Conservation (phyloP, 139 green algal genomes). For the Parachlorella kessleri region DNA sequence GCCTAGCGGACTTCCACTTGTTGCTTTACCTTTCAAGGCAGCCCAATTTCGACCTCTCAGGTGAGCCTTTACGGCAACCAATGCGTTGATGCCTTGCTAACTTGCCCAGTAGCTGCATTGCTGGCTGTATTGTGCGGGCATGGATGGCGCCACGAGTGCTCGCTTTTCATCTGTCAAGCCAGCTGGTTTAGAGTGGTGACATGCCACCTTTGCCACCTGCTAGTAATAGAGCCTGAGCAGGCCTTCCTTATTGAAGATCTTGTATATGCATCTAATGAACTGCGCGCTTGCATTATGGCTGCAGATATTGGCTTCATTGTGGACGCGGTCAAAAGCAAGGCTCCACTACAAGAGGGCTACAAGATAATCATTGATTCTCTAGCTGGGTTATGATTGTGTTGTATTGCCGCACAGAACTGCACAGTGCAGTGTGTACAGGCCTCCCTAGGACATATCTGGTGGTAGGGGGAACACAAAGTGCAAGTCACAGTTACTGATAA, state of each 20-base stretch:
- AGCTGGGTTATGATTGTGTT: constrained; percentile 62
- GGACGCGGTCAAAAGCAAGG: constrained; percentile 63
- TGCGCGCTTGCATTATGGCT: neutral
- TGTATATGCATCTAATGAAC: neutral
- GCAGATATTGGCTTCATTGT: constrained; percentile 78
- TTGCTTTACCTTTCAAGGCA: constrained; percentile 93
- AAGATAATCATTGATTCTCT: constrained; percentile 89
- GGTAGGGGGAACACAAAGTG: too few species aligned
- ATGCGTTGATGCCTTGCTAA: neutral
- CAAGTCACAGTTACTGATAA: too few species aligned
- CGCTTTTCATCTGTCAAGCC: neutral
- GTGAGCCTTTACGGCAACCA: neutral
- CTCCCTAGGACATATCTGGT: too few species aligned
- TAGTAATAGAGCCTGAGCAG: neutral
- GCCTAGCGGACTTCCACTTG: constrained; percentile 93
- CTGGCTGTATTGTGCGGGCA: neutral
- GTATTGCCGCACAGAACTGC: too few species aligned
- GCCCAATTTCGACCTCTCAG: constrained; percentile 71
- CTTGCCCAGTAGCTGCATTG: neutral
- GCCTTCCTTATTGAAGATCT: neutral
- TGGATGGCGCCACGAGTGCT: neutral
- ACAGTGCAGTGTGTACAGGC: too few species aligned
- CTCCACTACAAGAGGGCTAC: constrained; percentile 83
- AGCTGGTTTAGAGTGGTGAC: neutral
- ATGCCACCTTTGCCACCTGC: neutral